These are phyloP conservation scores for Cryptosporidium ubiquitum DNA, from an alignment of 169 alveolate species.

Conservation along the genomic window DNA sequence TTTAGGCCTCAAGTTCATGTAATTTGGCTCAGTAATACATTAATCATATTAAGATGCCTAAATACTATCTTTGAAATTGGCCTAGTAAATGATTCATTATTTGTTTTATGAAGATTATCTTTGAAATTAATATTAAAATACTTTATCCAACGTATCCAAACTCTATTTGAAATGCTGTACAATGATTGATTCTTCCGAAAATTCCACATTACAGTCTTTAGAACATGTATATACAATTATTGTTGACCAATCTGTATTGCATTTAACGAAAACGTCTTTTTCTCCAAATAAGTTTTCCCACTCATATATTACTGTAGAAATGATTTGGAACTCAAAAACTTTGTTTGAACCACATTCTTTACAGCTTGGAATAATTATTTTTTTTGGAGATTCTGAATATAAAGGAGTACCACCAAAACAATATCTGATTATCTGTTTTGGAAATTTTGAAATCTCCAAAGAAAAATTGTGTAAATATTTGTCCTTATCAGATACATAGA, in stretches of 20 bases:
- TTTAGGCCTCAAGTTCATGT: not conserved
- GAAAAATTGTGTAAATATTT: slow-evolving; percentile 28
- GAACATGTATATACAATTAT: slow-evolving; percentile 33
- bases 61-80: too few relatives aligned
- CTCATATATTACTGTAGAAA: slow-evolving; percentile 55
- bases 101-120: not conserved
- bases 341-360: slow-evolving; percentile 23
- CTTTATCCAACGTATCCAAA: not conserved
- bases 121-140: not conserved
- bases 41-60: too few relatives aligned
- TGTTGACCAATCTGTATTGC: slow-evolving; percentile 55
- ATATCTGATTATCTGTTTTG: slow-evolving; percentile 58
- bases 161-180: slow-evolving; percentile 11
- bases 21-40: too few relatives aligned
- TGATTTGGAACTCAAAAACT: slow-evolving; percentile 40
- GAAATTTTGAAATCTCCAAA: slow-evolving; percentile 31
- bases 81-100: too few relatives aligned
- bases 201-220: slow-evolving; percentile 28
- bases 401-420: slow-evolving; percentile 63
- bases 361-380: slow-evolving; percentile 3
- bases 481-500: slow-evolving; percentile 27
- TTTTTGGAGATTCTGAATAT: slow-evolving; percentile 12
- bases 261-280: slow-evolving; percentile 9
- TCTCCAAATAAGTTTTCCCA: slow-evolving; percentile 23
- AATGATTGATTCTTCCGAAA: slow-evolving; percentile 17